phyloP scores from a whole-genome alignment of 2,329 filamentous ascomycete species.

The Epichloe coenophiala region DNA sequence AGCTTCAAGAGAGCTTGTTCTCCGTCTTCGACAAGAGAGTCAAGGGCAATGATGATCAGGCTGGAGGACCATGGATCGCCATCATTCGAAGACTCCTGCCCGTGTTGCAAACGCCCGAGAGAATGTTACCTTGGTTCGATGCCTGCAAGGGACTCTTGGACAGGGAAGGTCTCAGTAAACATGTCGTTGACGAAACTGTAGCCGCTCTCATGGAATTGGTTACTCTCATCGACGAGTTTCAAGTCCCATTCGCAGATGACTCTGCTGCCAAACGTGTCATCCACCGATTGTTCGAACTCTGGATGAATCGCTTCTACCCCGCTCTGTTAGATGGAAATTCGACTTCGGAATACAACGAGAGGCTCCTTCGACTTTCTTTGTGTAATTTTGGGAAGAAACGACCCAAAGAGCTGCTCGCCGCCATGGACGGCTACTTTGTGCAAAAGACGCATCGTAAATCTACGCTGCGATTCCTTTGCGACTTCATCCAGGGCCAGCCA shows the following conservation, averaged over 20 bases:
- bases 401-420: conserved; percentile 54
- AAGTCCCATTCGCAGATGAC: conserved; percentile 28
- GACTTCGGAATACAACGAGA: conserved; percentile 32
- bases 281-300: conserved; percentile 41
- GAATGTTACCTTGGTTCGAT: conserved; percentile 61
- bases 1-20: conserved; percentile 60
- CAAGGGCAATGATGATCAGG: conserved; percentile 36
- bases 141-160: conserved; percentile 23
- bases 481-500: conserved; percentile 63
- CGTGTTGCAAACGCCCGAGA: conserved; percentile 46
- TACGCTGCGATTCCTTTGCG: conserved; percentile 52
- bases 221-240: conserved; percentile 45
- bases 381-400: conserved; percentile 52
- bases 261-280: conserved; percentile 36
- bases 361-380: conserved; percentile 35
- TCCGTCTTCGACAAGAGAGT: conserved; percentile 53
- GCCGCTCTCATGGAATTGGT: conserved; percentile 53
- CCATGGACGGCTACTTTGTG: conserved; percentile 52
- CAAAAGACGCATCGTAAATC: conserved; percentile 50
- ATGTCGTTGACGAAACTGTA: conserved; percentile 48
- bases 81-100: conserved; percentile 52
- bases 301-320: conserved; percentile 36
- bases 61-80: conserved; percentile 54
- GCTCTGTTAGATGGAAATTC: conserved; percentile 23
- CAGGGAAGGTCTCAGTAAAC: conserved; percentile 46